Conservation (phyloP, 2,329 filamentous ascomycete species). For the Dothideomycetes sp. region DNA sequence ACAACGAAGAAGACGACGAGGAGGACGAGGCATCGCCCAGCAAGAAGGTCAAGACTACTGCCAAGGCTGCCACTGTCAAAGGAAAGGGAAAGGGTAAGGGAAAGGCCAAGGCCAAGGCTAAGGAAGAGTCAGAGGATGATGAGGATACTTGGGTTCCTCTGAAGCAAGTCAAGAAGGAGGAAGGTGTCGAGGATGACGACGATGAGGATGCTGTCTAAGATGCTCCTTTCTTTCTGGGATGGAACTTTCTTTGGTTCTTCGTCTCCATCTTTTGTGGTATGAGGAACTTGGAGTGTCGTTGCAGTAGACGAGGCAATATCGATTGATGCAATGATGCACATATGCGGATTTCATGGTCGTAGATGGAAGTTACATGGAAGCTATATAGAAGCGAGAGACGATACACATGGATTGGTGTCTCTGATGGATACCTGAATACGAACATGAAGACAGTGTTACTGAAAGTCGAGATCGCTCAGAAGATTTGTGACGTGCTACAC, state of each 20-base stretch:
- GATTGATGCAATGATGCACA: not conserved
- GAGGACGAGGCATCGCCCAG: slow-evolving; percentile 15
- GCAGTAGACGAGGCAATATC: too few relatives aligned
- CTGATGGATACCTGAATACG: too few relatives aligned
- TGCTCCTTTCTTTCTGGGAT: not conserved
- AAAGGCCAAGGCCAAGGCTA: slow-evolving; percentile 12
- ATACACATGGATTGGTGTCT: too few relatives aligned
- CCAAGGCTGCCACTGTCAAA: slow-evolving; percentile 13
- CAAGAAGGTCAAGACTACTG: slow-evolving; percentile 20
- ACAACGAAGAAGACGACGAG: slow-evolving; percentile 15
- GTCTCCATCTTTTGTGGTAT: too few relatives aligned
- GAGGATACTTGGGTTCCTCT: too few relatives aligned
- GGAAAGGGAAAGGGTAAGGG: slow-evolving; percentile 14
- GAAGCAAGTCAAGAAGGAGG: too few relatives aligned
- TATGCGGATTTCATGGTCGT: not conserved
- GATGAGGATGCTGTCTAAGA: not conserved
- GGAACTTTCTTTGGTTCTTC: not conserved
- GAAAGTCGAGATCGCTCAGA: too few relatives aligned
- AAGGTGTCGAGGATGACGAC: not conserved
- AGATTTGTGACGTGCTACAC: too few relatives aligned
- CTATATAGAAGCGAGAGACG: too few relatives aligned
- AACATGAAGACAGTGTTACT: too few relatives aligned
- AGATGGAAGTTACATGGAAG: too few relatives aligned
- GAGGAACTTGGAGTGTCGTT: too few relatives aligned
- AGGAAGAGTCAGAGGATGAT: slow-evolving; percentile 17